Evolutionary conservation across 2,329 filamentous ascomycete species (phyloP).

Genomic region (Chaetomium sp.): DNA sequence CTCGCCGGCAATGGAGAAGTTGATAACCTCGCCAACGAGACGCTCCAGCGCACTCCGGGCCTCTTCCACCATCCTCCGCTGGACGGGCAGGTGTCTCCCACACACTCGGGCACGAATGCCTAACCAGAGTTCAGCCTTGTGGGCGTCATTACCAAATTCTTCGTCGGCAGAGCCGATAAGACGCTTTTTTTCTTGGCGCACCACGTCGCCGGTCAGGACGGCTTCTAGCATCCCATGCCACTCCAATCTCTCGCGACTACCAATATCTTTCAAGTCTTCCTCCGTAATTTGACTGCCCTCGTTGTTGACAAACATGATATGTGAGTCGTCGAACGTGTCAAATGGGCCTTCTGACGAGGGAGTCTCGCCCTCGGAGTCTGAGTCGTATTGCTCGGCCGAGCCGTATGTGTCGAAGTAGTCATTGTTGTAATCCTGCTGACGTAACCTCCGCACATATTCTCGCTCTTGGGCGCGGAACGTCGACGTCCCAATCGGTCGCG

Average conservation of each 20-base stretch:
- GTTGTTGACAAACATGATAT: slow-evolving; percentile 85
- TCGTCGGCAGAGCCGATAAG: slow-evolving; percentile 70
- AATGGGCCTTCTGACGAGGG: slow-evolving; percentile 77
- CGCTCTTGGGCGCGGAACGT: slow-evolving; percentile 73
- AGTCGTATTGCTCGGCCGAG: slow-evolving; percentile 59
- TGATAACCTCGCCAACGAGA: slow-evolving; percentile 78
- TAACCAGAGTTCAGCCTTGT: slow-evolving; percentile 79
- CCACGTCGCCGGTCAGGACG: slow-evolving; percentile 91
- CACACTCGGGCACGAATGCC: slow-evolving; percentile 78
- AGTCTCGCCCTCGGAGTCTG: slow-evolving; percentile 85
- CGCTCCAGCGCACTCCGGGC: slow-evolving; percentile 66
- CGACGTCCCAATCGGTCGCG: slow-evolving; percentile 43
- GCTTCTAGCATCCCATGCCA: slow-evolving; percentile 98
- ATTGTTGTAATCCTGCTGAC: slow-evolving; percentile 57
- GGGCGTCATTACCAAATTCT: slow-evolving; percentile 53
- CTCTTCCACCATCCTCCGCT: slow-evolving; percentile 84
- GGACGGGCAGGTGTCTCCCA: slow-evolving; percentile 75
- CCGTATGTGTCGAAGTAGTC: slow-evolving; percentile 73
- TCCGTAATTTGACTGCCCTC: slow-evolving; percentile 82
- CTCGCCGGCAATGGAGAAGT: slow-evolving; percentile 90
- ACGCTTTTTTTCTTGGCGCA: slow-evolving; percentile 95
- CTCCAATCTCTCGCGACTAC: slow-evolving; percentile 83
- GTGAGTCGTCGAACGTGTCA: slow-evolving; percentile 87
- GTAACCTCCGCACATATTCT: slow-evolving; percentile 86
- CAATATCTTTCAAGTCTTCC: slow-evolving; percentile 82